Conservation (phyloP, 2,329 filamentous ascomycete species). For the Rasamsonia emersonii region DNA sequence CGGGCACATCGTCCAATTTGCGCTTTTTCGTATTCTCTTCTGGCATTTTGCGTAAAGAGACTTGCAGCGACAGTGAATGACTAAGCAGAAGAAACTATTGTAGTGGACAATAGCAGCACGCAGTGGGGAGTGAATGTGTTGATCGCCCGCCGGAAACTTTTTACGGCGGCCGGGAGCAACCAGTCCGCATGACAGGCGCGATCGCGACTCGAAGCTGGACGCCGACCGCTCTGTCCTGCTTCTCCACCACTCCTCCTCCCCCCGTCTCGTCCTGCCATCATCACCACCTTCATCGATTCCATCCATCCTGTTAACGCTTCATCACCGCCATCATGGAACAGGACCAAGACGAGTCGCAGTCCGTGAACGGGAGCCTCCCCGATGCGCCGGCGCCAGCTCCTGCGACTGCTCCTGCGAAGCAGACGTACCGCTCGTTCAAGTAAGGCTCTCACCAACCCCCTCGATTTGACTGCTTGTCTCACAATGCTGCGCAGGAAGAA, state of each 20-base stretch:
- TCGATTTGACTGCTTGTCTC: neutral
- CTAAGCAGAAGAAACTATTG: neutral
- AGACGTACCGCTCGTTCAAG: slow-evolving; percentile 62
- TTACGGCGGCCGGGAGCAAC: slow-evolving; percentile 25
- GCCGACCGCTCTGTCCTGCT: too few species aligned
- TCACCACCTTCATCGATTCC: neutral
- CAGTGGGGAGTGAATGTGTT: too few species aligned
- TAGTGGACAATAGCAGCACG: too few species aligned
- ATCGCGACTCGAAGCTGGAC: too few species aligned
- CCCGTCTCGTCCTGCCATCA: slow-evolving; percentile 7
- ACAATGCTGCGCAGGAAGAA: slow-evolving; percentile 55
- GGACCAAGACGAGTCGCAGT: slow-evolving; percentile 19
- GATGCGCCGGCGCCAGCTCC: slow-evolving; percentile 20
- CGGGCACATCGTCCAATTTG: slow-evolving; percentile 50
- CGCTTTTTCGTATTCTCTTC: slow-evolving; percentile 52
- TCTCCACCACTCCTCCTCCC: slow-evolving; percentile 7
- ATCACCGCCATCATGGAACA: slow-evolving; percentile 22
- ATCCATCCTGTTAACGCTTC: neutral
- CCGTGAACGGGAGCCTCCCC: slow-evolving; percentile 22
- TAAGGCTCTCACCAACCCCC: slow-evolving; percentile 15
- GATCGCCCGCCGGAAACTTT: slow-evolving; percentile 3
- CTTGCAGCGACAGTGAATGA: neutral
- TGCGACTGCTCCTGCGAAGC: slow-evolving; percentile 34
- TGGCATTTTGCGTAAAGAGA: slow-evolving; percentile 18
- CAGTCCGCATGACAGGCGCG: too few species aligned